Conservation (phyloP, 148 eudicot species). For the Rhododendron williamsianum region DNA sequence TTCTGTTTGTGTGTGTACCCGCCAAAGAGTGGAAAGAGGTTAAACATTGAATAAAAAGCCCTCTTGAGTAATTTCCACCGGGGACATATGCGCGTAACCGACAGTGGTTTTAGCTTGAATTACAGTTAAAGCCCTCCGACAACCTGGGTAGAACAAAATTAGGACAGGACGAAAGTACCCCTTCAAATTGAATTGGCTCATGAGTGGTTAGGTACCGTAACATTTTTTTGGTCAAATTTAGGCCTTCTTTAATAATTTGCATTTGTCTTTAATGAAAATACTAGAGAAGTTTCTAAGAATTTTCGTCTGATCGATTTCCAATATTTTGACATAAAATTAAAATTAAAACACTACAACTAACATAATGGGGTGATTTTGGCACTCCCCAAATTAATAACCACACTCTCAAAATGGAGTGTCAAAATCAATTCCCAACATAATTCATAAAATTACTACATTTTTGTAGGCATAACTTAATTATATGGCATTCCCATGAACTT, state of each 20-base stretch:
- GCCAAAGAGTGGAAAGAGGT: slow-evolving; percentile 12
- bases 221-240: no score
- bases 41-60: slow-evolving; percentile 5
- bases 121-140: neutral
- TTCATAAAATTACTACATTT: no score
- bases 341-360: neutral
- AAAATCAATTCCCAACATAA: no score
- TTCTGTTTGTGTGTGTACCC: slow-evolving; percentile 16
- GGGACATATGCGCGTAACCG: neutral
- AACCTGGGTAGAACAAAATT: neutral
- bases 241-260: no score
- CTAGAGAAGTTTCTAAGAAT: no score
- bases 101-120: neutral
- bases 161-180: neutral
- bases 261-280: no score
- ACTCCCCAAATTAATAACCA: no score
- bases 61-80: neutral
- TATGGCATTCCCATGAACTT: neutral
- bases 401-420: no score
- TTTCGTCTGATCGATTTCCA: neutral
- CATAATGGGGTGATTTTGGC: neutral
- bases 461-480: no score
- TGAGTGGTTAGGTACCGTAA: no score
- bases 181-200: neutral
- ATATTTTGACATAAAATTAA: no score